Evolutionary conservation across 2,329 filamentous ascomycete species (phyloP), one percentile per base, ranked within the genome.

Genomic region (Pyricularia pennisetigena): DNA sequence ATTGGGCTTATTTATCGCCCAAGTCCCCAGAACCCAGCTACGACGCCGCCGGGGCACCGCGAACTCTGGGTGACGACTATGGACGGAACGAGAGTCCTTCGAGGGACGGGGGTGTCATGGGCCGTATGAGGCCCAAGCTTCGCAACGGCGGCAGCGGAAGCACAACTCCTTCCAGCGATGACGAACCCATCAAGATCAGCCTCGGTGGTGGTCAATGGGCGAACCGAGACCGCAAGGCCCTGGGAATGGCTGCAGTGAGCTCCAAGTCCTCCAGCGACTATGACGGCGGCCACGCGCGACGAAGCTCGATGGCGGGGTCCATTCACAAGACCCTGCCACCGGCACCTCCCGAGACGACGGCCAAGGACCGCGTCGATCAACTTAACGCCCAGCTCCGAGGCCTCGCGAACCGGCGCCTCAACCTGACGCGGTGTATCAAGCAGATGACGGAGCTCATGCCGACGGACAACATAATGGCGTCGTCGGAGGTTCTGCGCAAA

Each of bases 381-480:
- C 82, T 95, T 28, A 86, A 90, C 73, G 86, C 88, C 4, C 85
- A 87, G 73, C 85, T 91, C 32, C 82, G 88, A 61, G 83, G 85
- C 65, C 83, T 95, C 8, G 81, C 82, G 0, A 87, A 90, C 74
- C 86, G 91, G 63, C 86, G 89, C 68, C 81, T 84, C 70, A 94
- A 94, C 78, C 86, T 94, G 74, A 85, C 86, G 74, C 87, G 83
- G 28, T 87, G 90, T 70, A 91, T 95, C 75, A 82, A 85, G 71
- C 90, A 94, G 76, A 88, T 94, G 82, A 92, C 88, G 69, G 88
- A 92, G 76, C 83, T 93, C 69, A 90, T 93, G 82, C 90, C 90
- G 59, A 87, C 84, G 49, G 89, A 91, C 75, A 87, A 85, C 70
- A 82, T 92, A 57, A 80, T 91, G 74, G 86, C 88, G 32, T 89